Base-by-base conservation (phyloP, 2,329 filamentous ascomycete genomes). In the Tolypocladium capitatum region DNA sequence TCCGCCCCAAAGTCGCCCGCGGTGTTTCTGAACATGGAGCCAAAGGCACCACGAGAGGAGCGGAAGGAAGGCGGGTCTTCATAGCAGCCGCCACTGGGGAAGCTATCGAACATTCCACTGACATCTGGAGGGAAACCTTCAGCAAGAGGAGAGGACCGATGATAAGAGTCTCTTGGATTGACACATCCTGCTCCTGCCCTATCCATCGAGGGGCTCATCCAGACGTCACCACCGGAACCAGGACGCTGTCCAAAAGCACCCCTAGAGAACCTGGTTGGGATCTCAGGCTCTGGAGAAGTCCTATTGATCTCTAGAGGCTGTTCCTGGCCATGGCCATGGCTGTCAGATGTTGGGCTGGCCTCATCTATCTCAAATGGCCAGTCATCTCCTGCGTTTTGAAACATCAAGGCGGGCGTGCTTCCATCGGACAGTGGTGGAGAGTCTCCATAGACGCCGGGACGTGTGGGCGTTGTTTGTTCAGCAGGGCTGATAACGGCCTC, bases 1-100 rank as follows among this genome's bases (percentile, higher is more conserved):
- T 28, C 24, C 13, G 36, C 36, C 13, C 1, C n/a, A 10, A 27
- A 36, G 18, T 27, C 10, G 11, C 6, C 16, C 2, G 18, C 1
- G 5, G 30, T 10, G 10, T 14, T 16, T 30, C 21, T 46, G 40
- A 49, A 46, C 49, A 41, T n/a, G 9, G 50, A n/a, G 14, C 30
- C 40, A 34, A 54, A 54, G 33, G 51, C 46, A 28, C 46, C 47
- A 8, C 46, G 46, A 24, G 51, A 50, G 13, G 47, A 49, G 16
- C 41, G 47, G 7, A 41, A 46, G 9, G 31, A 20, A 8, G 36
- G 32, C 10, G 30, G 16, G 5, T 42, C 36, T 2, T 46, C 47
- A 10, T 32, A 9, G 40, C 14, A 31, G 4, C 14, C 28, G 14
- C 24, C 20, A 9, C 16, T n/a, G 13, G 18, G 6, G 11, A 41